A percentile compares a stretch with the other conserved stretches of the same genome.
Conservation (phyloP, 2,329 filamentous ascomycete species). For the Diaporthe batatas region DNA sequence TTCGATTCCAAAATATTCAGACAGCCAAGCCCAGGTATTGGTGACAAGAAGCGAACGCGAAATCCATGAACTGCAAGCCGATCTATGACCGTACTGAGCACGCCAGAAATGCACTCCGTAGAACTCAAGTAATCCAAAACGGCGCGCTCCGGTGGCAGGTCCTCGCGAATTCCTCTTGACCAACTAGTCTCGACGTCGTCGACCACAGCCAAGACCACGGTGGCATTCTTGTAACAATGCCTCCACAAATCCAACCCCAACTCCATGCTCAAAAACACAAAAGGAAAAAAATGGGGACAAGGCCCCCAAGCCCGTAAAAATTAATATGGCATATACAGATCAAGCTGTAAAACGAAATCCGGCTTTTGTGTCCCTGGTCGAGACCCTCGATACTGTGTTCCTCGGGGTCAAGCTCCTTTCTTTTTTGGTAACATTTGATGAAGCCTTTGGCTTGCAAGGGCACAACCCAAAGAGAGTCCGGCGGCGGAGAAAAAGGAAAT, state of each 20-base stretch:
- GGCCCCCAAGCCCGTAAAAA: background rate
- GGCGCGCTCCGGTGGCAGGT: background rate
- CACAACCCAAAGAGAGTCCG: background rate
- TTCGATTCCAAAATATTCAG: conserved; percentile 23
- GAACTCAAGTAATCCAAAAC: background rate
- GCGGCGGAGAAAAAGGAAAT: conserved; percentile 1
- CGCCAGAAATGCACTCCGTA: background rate
- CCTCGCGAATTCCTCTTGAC: background rate
- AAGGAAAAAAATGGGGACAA: conserved; percentile 29
- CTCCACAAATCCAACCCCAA: conserved; percentile 39
- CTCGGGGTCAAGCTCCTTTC: conserved; percentile 4
- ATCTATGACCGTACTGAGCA: conserved; percentile 23
- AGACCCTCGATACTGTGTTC: conserved; percentile 21
- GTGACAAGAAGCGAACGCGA: conserved; percentile 34
- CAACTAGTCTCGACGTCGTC: background rate
- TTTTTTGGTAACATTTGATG: background rate
- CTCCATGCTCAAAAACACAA: conserved; percentile 45
- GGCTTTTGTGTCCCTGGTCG: conserved; percentile 25
- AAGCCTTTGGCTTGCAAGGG: background rate
- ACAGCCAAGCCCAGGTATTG: conserved; percentile 21
- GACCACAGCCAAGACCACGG: background rate
- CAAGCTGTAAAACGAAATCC: conserved; percentile 33
- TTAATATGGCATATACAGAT: conserved; percentile 30
- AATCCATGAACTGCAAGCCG: conserved; percentile 26
- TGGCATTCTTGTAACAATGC: background rate